Conservation (phyloP, 1,139 yeast genomes). For the Hyphopichia pseudoburtonii region DNA sequence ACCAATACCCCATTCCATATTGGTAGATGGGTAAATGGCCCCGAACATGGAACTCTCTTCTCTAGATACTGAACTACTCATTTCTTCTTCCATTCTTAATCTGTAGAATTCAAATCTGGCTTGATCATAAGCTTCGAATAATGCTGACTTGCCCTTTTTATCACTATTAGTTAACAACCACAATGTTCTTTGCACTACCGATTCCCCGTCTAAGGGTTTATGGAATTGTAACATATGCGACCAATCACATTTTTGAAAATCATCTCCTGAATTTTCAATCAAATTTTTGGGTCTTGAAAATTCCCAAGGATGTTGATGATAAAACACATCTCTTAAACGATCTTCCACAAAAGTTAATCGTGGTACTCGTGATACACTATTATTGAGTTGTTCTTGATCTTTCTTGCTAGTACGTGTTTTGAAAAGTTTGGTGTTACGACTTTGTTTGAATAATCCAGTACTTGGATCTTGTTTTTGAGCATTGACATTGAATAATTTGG, state of each 20-base stretch:
- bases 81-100: conserved; percentile 80
- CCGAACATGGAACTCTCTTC: conserved; percentile 91
- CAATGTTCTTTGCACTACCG: conserved; percentile 89
- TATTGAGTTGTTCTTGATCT: conserved; percentile 30
- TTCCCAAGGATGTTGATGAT: conserved; percentile 98
- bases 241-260: conserved; percentile 65
- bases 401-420: conserved; percentile 47
- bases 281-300: conserved; percentile 87
- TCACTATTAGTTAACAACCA: conserved; percentile 54
- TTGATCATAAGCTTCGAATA: conserved; percentile 71
- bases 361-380: conserved; percentile 51
- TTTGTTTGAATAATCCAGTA: conserved; percentile 21
- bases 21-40: conserved; percentile 62
- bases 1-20: conserved; percentile 65
- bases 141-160: conserved; percentile 21
- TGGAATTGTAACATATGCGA: conserved; percentile 66
- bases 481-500: conserved; percentile 32
- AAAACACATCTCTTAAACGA: conserved; percentile 74
- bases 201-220: conserved; percentile 84
- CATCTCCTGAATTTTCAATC: conserved; percentile 72
- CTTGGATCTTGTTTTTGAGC: conserved; percentile 27
- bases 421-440: conserved; percentile 19
- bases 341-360: conserved; percentile 77
- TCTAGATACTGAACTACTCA: conserved; percentile 67
- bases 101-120: conserved; percentile 88